phyloP scores from a whole-genome alignment of 2,329 filamentous ascomycete species.

The Fusarium concolor region DNA sequence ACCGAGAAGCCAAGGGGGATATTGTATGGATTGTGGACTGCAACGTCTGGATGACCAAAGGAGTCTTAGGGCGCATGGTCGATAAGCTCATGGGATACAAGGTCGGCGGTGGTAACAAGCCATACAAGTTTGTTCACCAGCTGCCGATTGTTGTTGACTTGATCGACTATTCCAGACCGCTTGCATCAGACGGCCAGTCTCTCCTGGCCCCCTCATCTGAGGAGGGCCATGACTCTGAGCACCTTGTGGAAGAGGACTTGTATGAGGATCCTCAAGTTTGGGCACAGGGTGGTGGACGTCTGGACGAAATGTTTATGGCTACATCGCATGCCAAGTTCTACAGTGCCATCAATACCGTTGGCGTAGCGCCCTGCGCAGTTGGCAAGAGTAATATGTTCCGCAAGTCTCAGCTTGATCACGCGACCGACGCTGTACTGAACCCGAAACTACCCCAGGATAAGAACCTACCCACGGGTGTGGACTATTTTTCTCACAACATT shows the following conservation, averaged over 20 bases:
- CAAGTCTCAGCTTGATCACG: conserved; percentile 84
- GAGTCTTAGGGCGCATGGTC: conserved; percentile 88
- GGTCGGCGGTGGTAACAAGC: conserved; percentile 60
- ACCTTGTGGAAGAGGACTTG: conserved; percentile 27
- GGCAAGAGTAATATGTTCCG: conserved; percentile 99
- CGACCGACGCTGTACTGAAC: conserved; percentile 66
- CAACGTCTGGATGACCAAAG: conserved; percentile 90
- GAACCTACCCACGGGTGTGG: conserved; percentile 74
- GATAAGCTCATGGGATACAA: conserved; percentile 81
- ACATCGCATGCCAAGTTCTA: conserved; percentile 98
- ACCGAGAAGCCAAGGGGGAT: conserved; percentile 87
- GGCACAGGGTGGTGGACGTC: conserved; percentile 75
- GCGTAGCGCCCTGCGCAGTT: conserved; percentile 90
- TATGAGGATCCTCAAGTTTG: conserved; percentile 47
- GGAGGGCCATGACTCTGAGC: conserved; percentile 40
- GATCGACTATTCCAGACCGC: conserved; percentile 48
- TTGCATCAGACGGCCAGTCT: conserved; percentile 39
- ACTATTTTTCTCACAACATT: conserved; percentile 95
- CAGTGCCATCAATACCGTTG: conserved; percentile 92
- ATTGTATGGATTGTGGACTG: conserved; percentile 96
- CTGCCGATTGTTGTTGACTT: conserved; percentile 89
- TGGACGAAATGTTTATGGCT: conserved; percentile 96
- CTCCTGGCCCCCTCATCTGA: conserved; percentile 52
- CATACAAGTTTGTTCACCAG: conserved; percentile 95
- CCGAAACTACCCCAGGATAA: conserved; percentile 55